Conservation (phyloP, 768 basidiomycete species). For the Trichaptum fuscoviolaceum region DNA sequence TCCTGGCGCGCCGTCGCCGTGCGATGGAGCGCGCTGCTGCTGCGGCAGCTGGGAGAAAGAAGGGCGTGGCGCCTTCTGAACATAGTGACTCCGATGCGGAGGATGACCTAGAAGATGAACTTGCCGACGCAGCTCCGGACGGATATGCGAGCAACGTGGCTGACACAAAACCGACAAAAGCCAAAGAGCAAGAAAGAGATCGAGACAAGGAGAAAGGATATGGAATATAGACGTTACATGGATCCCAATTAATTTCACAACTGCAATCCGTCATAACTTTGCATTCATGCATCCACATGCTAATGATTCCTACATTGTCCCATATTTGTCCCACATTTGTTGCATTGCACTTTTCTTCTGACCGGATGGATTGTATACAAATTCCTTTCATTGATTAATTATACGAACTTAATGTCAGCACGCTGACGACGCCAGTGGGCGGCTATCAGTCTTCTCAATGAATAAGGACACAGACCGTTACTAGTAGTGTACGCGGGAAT, state of each 20-base stretch:
- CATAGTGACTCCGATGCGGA: conserved; percentile 29
- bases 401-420: not conserved
- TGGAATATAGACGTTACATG: not conserved
- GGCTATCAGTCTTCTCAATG: not conserved
- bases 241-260: not conserved
- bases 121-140: conserved; percentile 24
- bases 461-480: no score
- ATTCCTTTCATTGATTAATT: not conserved
- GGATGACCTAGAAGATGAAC: conserved; percentile 24
- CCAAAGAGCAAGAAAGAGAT: not conserved
- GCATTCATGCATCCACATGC: not conserved
- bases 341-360: not conserved
- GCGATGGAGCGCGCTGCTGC: conserved; percentile 64
- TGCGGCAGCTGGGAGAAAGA: conserved; percentile 41
- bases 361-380: not conserved
- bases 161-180: not conserved
- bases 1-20: conserved; percentile 61
- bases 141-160: conserved; percentile 10
- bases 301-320: not conserved
- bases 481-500: not conserved
- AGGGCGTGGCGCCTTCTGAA: conserved; percentile 14
- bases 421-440: not conserved
- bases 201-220: conserved; percentile 4
- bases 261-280: not conserved
- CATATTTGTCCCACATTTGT: not conserved